phyloP scores from a whole-genome alignment of 306 rosid genomes.

The Malus fusca region DNA sequence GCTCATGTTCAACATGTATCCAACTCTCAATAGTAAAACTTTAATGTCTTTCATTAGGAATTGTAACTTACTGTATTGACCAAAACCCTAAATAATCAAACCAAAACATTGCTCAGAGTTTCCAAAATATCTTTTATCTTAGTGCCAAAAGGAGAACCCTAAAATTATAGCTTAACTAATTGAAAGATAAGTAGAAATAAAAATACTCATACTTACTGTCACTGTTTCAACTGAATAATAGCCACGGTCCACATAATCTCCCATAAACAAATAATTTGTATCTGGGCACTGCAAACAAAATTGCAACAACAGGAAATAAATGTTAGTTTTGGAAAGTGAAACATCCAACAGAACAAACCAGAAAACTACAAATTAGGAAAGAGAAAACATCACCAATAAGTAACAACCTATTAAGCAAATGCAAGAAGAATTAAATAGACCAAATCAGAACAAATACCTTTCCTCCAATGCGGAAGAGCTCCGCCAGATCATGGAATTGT shows the following conservation, averaged over 20 bases:
- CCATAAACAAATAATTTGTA: conserved; percentile 95
- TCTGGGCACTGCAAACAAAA: conserved; percentile 82
- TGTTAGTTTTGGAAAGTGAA: not conserved
- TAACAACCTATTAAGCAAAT: not conserved
- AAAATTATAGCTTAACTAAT: not conserved
- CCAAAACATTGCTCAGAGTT: not conserved
- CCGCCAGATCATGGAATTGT: conserved; percentile 96
- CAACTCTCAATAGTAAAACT: not conserved
- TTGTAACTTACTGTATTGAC: not conserved
- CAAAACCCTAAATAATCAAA: not conserved
- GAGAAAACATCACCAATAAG: not conserved
- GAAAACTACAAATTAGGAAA: not conserved
- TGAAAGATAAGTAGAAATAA: not conserved
- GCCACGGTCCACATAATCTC: conserved; percentile 98
- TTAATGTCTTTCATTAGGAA: not conserved
- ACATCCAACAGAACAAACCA: not conserved
- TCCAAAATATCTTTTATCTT: not conserved
- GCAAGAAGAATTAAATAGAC: conserved; percentile 4
- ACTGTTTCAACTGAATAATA: conserved; percentile 95
- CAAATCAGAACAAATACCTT: conserved; percentile 49
- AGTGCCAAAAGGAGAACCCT: not conserved
- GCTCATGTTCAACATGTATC: not conserved
- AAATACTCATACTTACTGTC: conserved; percentile 47
- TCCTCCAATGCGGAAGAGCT: conserved; percentile 95
- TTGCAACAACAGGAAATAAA: conserved; percentile 17